phyloP scores from a whole-genome alignment of 805 yeast species.

The Pichia nakasei region DNA sequence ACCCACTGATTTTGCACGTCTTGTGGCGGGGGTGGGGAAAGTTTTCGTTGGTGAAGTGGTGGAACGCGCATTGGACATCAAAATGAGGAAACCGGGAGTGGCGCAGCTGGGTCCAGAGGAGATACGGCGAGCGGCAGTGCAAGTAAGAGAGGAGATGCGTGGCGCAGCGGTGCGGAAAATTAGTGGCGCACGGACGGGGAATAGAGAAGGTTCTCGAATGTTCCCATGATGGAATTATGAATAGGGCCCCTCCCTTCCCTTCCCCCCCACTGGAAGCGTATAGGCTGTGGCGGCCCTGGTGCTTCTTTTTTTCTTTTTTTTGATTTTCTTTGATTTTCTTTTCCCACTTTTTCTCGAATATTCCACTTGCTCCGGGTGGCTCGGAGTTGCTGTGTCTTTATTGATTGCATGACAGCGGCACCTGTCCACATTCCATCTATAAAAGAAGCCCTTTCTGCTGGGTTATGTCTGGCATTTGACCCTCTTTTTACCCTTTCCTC shows the following conservation, averaged over 20 bases:
- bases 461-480: too few species aligned
- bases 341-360: too few species aligned
- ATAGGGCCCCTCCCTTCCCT: too few species aligned
- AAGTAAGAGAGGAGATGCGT: too few species aligned
- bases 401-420: background rate
- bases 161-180: background rate
- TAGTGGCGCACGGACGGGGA: background rate
- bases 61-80: conserved; percentile 45
- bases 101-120: background rate
- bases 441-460: background rate
- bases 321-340: too few species aligned
- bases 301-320: too few species aligned
- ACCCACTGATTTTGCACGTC: conserved; percentile 55
- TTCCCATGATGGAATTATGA: background rate
- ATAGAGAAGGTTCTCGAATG: background rate
- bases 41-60: conserved; percentile 86
- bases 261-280: too few species aligned
- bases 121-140: background rate
- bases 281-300: too few species aligned
- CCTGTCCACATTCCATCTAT: too few species aligned
- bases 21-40: conserved; percentile 79
- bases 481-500: background rate
- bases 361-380: too few species aligned
- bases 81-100: background rate
- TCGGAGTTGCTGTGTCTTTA: too few species aligned